Conservation (phyloP, 495 filamentous ascomycete genomes). For the Penicillium turbatum region DNA sequence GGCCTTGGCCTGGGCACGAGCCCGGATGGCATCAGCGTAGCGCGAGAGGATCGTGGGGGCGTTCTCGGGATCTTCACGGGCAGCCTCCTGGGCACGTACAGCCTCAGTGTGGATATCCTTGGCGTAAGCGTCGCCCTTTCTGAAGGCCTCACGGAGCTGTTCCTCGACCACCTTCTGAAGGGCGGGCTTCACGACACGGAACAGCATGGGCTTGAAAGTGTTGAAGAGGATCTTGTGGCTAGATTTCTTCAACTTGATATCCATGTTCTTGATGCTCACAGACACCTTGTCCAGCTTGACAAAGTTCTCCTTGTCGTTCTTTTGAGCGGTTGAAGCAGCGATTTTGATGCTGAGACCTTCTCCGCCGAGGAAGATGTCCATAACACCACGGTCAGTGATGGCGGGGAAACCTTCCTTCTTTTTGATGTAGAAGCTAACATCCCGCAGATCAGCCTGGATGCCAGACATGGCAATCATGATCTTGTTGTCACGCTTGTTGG, state of each 20-base stretch:
- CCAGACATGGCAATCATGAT: constrained; percentile 77
- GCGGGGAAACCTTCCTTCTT: constrained; percentile 93
- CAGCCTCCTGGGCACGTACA: constrained; percentile 62
- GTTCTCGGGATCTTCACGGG: constrained; percentile 67
- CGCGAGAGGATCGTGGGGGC: constrained; percentile 81
- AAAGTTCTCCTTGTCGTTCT: constrained; percentile 71
- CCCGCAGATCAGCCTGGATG: constrained; percentile 61
- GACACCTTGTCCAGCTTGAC: constrained; percentile 90
- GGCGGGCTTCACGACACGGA: constrained; percentile 77
- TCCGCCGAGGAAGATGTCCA: constrained; percentile 86
- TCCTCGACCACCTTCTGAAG: constrained; percentile 85
- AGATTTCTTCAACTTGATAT: constrained; percentile 89
- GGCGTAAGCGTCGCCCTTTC: constrained; percentile 62
- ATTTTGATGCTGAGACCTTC: constrained; percentile 89
- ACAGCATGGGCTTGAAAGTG: constrained; percentile 82
- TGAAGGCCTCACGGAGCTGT: constrained; percentile 73
- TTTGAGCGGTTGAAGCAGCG: constrained; percentile 76
- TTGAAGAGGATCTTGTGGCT: constrained; percentile 89
- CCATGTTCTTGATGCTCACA: constrained; percentile 77
- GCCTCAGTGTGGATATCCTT: constrained; percentile 80
- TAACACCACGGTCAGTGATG: constrained; percentile 81
- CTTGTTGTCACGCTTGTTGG: constrained; percentile 77
- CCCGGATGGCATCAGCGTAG: constrained; percentile 73
- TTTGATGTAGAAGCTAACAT: constrained; percentile 94
- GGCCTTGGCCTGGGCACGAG: constrained; percentile 67